A percentile compares a stretch with the other conserved stretches of the same genome.
Evolutionary conservation across 2,329 filamentous ascomycete species (phyloP).

Genomic region (Knufia petricola): DNA sequence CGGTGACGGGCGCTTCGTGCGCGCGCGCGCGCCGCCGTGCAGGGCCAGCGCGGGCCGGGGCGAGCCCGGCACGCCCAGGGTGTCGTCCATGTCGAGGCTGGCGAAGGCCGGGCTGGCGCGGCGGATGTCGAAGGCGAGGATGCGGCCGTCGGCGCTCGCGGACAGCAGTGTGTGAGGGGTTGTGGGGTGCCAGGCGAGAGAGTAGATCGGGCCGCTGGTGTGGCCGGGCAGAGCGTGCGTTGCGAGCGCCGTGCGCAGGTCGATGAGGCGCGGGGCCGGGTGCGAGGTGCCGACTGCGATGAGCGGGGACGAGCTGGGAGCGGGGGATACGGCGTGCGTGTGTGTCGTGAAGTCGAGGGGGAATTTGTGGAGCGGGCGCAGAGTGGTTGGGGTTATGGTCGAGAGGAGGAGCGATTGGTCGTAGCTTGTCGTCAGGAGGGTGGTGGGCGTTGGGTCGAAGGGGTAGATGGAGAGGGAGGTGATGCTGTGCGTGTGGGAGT

Average conservation of each 20-base stretch:
- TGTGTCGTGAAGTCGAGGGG: slow-evolving; percentile 38
- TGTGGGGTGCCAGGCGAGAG: slow-evolving; percentile 66
- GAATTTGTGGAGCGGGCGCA: slow-evolving; percentile 38
- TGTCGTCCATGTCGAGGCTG: slow-evolving; percentile 75
- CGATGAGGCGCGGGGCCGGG: slow-evolving; percentile 72
- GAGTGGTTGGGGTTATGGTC: slow-evolving; percentile 29
- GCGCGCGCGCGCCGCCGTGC: too few relatives aligned
- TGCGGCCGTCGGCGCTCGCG: slow-evolving; percentile 72
- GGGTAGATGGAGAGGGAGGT: slow-evolving; percentile 41
- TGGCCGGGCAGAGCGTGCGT: slow-evolving; percentile 64
- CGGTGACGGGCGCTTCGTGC: slow-evolving; percentile 75
- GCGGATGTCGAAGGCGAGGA: slow-evolving; percentile 80
- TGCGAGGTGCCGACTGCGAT: slow-evolving; percentile 85
- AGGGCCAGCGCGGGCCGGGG: slow-evolving; percentile 31
- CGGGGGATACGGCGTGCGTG: slow-evolving; percentile 60
- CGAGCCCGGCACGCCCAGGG: slow-evolving; percentile 50
- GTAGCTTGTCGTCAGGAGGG: slow-evolving; percentile 37
- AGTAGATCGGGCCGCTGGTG: slow-evolving; percentile 55
- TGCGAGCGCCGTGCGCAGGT: slow-evolving; percentile 70
- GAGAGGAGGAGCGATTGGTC: slow-evolving; percentile 39
- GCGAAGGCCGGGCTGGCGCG: slow-evolving; percentile 67
- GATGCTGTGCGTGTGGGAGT: slow-evolving; percentile 36
- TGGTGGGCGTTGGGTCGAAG: slow-evolving; percentile 38
- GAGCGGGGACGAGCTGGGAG: slow-evolving; percentile 59
- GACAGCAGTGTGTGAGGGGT: slow-evolving; percentile 61